Evolutionary conservation across 2,329 filamentous ascomycete genomes (phyloP).

Genomic region (Aspergillus ochraceoroseus): DNA sequence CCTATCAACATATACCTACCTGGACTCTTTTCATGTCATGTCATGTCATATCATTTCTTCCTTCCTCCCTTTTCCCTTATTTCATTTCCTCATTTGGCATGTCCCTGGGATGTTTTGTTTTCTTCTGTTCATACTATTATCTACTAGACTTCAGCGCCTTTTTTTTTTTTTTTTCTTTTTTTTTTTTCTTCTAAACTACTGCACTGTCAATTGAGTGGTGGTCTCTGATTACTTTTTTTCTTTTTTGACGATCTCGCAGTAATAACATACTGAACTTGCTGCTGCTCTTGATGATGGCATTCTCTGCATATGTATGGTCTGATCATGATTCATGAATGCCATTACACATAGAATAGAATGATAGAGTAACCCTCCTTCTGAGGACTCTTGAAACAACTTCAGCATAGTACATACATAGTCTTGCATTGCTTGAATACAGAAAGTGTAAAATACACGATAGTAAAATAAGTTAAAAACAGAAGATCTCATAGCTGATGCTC

Average conservation of each 20-base stretch:
- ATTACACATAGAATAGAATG: constrained; percentile 11
- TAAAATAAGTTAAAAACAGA: too few species aligned
- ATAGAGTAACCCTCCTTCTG: constrained; percentile 6
- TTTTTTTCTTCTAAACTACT: constrained; percentile 9
- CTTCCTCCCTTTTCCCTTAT: background rate
- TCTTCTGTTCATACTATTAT: constrained; percentile 22
- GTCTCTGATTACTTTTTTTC: constrained; percentile 2
- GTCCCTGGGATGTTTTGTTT: too few species aligned
- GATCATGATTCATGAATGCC: constrained; percentile 5
- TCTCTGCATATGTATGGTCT: too few species aligned
- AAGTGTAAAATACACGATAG: too few species aligned
- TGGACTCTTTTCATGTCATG: constrained; percentile 3
- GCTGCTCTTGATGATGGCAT: too few species aligned
- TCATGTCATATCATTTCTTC: background rate
- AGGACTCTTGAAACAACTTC: background rate
- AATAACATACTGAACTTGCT: too few species aligned
- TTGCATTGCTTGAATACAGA: too few species aligned
- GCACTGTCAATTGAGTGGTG: too few species aligned
- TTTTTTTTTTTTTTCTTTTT: constrained; percentile 8
- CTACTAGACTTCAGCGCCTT: constrained; percentile 21
- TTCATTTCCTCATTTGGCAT: too few species aligned
- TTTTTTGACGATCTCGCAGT: too few species aligned
- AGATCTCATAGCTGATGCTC: too few species aligned
- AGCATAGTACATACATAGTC: background rate
- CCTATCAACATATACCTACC: background rate